Conservation (phyloP, 306 rosid genomes). For the Notholithocarpus densiflorus region DNA sequence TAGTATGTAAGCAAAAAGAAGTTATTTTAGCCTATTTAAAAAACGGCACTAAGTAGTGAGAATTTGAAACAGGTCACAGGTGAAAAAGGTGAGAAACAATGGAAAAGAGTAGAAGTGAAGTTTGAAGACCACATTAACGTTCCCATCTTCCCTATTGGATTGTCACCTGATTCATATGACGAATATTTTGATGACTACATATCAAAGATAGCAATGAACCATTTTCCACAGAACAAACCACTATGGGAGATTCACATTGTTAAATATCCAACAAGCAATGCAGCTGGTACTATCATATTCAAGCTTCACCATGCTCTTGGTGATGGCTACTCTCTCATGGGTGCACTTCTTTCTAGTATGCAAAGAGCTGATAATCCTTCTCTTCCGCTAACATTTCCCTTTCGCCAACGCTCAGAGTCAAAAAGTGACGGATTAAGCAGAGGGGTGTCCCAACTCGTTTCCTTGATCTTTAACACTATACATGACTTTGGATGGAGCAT, state of each 20-base stretch:
- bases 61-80: not conserved
- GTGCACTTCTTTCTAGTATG: conserved; percentile 8
- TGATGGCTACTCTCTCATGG: conserved; percentile 24
- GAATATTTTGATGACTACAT: not conserved
- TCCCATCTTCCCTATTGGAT: not conserved
- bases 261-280: conserved; percentile 10
- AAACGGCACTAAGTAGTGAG: not conserved
- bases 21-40: not conserved
- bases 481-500: conserved; percentile 43
- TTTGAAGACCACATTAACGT: not conserved
- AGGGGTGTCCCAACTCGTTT: conserved; percentile 9
- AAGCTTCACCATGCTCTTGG: conserved; percentile 19
- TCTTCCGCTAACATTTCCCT: not conserved
- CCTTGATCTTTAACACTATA: conserved; percentile 1
- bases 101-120: conserved; percentile 1
- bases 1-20: not conserved
- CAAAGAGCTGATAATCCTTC: conserved; percentile 9
- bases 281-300: not conserved
- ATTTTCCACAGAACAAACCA: conserved; percentile 4
- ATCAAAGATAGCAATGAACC: not conserved
- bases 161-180: not conserved
- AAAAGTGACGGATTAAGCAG: not conserved
- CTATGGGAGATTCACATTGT: conserved; percentile 12
- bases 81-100: not conserved
- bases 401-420: not conserved